Percentiles rank a stretch among this genome's conserved stretches.
phyloP scores from a whole-genome alignment of 192 early-diverging fungal genomes.

The Kickxella alabastrina region DNA sequence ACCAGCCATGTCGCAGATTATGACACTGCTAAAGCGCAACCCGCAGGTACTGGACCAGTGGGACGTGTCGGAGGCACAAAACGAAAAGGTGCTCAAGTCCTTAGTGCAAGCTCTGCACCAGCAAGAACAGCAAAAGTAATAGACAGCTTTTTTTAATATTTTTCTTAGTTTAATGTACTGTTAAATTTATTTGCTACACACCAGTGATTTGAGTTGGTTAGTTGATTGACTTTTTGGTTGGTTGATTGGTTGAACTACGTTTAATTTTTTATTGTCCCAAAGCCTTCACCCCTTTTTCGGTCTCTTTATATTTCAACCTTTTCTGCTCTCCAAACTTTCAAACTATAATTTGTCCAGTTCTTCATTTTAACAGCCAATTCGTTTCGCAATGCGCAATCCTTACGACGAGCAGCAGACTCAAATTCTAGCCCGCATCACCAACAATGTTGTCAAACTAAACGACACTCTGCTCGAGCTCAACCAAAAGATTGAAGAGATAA shows the following conservation, averaged over 20 bases:
- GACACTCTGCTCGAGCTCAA: constrained; percentile 48
- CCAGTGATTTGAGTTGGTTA: no score
- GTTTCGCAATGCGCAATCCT: constrained; percentile 40
- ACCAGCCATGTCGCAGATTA: constrained; percentile 38
- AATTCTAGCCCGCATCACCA: constrained; percentile 50
- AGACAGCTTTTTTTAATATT: not conserved
- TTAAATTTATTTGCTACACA: not conserved
- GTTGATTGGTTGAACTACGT: no score
- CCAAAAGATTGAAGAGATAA: constrained; percentile 51
- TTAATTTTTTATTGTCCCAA: no score
- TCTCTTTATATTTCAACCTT: no score
- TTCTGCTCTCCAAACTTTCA: no score
- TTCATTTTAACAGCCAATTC: not conserved
- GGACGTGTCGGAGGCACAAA: constrained; percentile 38
- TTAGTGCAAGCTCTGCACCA: constrained; percentile 20
- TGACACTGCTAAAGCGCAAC: constrained; percentile 34
- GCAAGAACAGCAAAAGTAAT: constrained; percentile 20
- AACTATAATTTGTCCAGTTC: not conserved
- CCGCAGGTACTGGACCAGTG: constrained; percentile 46
- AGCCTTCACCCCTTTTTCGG: no score
- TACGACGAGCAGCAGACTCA: constrained; percentile 53
- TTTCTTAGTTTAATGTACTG: no score
- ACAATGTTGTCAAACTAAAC: constrained; percentile 51
- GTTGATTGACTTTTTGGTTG: no score
- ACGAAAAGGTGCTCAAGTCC: constrained; percentile 28